Evolutionary conservation across 768 basidiomycete genomes (phyloP), one percentile per base, ranked within the genome.

Genomic region (Trametes elegans): DNA sequence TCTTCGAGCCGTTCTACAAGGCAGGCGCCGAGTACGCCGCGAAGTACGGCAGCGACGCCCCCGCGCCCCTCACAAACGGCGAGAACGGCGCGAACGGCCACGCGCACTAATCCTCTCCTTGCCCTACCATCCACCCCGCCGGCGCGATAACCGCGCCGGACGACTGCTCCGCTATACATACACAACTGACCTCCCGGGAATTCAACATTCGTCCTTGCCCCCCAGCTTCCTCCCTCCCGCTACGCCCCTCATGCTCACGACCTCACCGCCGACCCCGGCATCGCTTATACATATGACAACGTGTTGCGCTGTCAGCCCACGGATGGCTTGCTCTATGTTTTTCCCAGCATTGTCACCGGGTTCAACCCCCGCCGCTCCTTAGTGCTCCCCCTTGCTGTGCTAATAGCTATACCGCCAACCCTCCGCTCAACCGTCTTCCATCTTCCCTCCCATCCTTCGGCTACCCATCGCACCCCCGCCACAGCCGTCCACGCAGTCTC

Each of bases 1-100:
- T 98, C 71, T 98, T 95, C 70, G 76, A 77, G 62, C 90, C 93
- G 3, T 96, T 98, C 79, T 76, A 82, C 71, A 83, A 85, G 68
- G 87, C 86, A 11, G 88, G 85, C 31, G 81, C 79, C 36, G 83
- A 88, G 67, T 82, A 81, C 56, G 68, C 73, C 13, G 59, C 67
- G n/a, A 41, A 49, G 43, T 54, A 64, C 43, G 71, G 76, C 28
- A 63, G 69, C 26, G 71, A 69, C 11, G 13, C 14, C 34, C 38
- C 41, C 41, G 13, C 74, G 73, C 29, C 45, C 56, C 69, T 36
- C 81, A 82, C 59, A 77, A 79, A 35, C 32, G 44, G 31, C 50
- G 44, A 24, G 11, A 38, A 42, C 13, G 29, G 51, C 47, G 35
- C 53, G 47, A 66, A 68, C 62, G 62, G 63, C 14, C 60, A 59